phyloP scores from a whole-genome alignment of 805 yeast species.

The Isabelozyma rhagii region DNA sequence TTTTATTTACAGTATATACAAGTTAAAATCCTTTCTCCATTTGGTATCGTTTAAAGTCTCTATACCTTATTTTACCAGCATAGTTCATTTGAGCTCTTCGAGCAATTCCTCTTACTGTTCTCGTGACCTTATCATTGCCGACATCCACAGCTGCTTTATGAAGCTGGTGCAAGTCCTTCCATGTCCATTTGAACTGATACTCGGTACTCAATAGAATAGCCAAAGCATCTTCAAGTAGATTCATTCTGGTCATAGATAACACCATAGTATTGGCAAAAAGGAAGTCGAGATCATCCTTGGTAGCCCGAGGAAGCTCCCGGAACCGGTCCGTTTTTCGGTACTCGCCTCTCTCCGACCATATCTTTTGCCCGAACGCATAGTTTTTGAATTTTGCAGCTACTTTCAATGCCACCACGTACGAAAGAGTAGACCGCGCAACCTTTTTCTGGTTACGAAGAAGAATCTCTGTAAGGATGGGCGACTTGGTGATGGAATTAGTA shows the following conservation, averaged over 20 bases:
- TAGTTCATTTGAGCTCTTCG: constrained; percentile 31
- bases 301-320: constrained; percentile 29
- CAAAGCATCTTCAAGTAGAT: constrained; percentile 64
- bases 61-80: constrained; percentile 38
- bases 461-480: constrained; percentile 15
- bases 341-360: constrained; percentile 79
- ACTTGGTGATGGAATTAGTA: constrained; percentile 12
- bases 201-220: constrained; percentile 65
- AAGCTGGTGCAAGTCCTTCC: constrained; percentile 31
- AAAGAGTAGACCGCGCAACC: constrained; percentile 33
- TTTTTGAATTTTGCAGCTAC: constrained; percentile 62
- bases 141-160: constrained; percentile 27
- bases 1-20: constrained; percentile 1
- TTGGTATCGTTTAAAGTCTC: constrained; percentile 29
- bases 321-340: constrained; percentile 58
- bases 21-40: constrained; percentile 28
- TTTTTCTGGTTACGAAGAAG: constrained; percentile 2
- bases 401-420: constrained; percentile 60
- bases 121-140: constrained; percentile 27
- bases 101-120: constrained; percentile 31
- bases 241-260: constrained; percentile 50
- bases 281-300: constrained; percentile 51
- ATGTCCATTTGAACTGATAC: constrained; percentile 68
- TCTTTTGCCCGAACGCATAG: constrained; percentile 53
- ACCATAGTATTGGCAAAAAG: constrained; percentile 74